Evolutionary conservation across 2,329 filamentous ascomycete genomes (phyloP), one percentile per base, ranked within the genome.

Genomic region (Ascochyta lentis): DNA sequence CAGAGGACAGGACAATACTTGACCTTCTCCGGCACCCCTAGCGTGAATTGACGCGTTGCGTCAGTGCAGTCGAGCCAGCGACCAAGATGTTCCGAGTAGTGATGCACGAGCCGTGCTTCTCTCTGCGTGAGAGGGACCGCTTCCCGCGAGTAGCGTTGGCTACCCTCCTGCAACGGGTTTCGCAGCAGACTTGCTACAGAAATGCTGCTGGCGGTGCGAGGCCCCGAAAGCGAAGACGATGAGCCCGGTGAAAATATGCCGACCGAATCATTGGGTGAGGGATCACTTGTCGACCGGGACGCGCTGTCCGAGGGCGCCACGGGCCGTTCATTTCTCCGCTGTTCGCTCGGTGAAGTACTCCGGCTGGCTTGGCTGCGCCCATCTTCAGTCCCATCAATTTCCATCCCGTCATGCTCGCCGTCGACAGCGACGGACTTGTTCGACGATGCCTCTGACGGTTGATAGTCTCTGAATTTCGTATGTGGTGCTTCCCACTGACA

Each of bases 1-100:
- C 67, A 65, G 15, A 73, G 58, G 4, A 72, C 66, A 9, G 67
- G 59, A 40, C 67, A 72, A 16, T 54, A 29, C 34, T 64, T 68
- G 49, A 71, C 65, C 24, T 70, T 69, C 15, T 59, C 60, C 2
- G 70, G 70, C 8, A 72, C 60, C 3, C 63, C 60, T 24, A 71
- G 49, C 2, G 70, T 72, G 43, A 73, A 73, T 40, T 71, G 70
- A 10, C 68, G 64, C 15, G 66, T 66, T 10, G 67, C 60, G 50
- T 71, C 68, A 2, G 68, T 71, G 35, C 66, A 71, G 45, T 73
- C 70, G 16, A 73, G 60, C 70, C 70, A 73, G 23, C 69, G 58
- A 15, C 69, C 69, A 22, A 73, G 64, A 40, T 68, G 42, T 47
- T 72, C 67, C 6, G 64, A 64, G 49, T 70, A 73, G 51, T 72